A percentile compares a stretch with the other conserved stretches of the same genome.
phyloP scores from a whole-genome alignment of 805 yeast genomes.

The Zygotorulaspora sp. region DNA sequence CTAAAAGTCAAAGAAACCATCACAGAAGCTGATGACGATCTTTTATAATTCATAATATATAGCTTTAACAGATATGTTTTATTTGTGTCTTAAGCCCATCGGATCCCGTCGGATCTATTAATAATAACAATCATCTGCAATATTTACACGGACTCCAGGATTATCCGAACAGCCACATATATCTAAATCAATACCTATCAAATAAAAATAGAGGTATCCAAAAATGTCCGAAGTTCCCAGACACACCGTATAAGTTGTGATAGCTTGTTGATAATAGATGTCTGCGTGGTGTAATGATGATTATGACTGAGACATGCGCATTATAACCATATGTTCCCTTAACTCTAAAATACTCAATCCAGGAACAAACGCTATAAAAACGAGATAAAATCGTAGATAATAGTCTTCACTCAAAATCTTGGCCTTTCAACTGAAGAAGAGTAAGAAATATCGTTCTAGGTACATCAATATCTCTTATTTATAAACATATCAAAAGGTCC shows the following conservation, averaged over 20 bases:
- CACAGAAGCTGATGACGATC: conserved; percentile 68
- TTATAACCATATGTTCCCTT: conserved; percentile 8
- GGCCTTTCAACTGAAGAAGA: too few relatives aligned
- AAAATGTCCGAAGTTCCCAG: background rate
- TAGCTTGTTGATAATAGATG: background rate
- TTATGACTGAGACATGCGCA: background rate
- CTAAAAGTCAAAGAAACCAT: conserved; percentile 74
- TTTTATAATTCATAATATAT: conserved; percentile 18
- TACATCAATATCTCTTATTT: background rate
- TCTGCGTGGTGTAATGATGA: conserved; percentile 13
- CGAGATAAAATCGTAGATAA: background rate
- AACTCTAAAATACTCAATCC: conserved; percentile 1
- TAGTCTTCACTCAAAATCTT: too few relatives aligned
- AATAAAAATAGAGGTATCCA: conserved; percentile 1
- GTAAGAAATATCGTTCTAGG: too few relatives aligned
- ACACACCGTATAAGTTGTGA: conserved; percentile 1
- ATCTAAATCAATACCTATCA: too few relatives aligned
- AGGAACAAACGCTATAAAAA: conserved; percentile 1
- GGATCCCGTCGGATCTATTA: conserved; percentile 4
- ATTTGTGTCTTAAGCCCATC: background rate
- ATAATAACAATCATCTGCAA: background rate
- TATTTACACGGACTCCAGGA: background rate
- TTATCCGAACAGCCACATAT: too few relatives aligned
- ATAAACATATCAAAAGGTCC: background rate
- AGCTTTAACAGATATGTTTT: too few relatives aligned